phyloP scores from a whole-genome alignment of 805 yeast genomes.

The Monosporozyma aquatica region DNA sequence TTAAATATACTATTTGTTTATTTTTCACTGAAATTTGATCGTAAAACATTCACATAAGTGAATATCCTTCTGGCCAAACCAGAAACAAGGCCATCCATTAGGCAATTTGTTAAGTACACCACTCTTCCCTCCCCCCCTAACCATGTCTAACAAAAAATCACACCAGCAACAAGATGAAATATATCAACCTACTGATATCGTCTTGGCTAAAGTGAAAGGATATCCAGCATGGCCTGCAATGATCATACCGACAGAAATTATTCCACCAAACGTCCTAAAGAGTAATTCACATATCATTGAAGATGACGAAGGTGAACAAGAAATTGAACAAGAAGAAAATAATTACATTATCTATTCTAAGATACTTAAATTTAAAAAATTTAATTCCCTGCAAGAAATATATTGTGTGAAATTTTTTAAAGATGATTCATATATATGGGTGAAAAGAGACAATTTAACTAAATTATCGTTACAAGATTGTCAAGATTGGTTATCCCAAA shows the following conservation, averaged over 20 bases:
- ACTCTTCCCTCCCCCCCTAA: too few relatives aligned
- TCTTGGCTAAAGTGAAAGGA: constrained; percentile 76
- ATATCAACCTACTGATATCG: constrained; percentile 42
- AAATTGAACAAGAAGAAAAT: constrained; percentile 5
- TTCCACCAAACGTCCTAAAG: constrained; percentile 48
- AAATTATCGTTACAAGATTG: constrained; percentile 18
- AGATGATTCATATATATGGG: constrained; percentile 31
- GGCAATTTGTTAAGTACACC: too few relatives aligned
- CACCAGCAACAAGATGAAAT: neutral
- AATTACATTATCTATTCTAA: constrained; percentile 21
- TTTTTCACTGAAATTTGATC: too few relatives aligned
- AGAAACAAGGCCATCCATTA: too few relatives aligned
- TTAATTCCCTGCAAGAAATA: constrained; percentile 9
- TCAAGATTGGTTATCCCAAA: constrained; percentile 30
- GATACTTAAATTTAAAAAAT: constrained; percentile 20
- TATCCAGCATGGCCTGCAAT: constrained; percentile 90
- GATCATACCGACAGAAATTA: constrained; percentile 50
- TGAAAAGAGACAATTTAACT: constrained; percentile 20
- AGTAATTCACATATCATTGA: constrained; percentile 12
- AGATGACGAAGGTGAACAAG: constrained; percentile 8
- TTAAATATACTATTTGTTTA: too few relatives aligned
- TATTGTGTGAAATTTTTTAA: constrained; percentile 30
- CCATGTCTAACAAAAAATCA: too few relatives aligned
- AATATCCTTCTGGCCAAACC: too few relatives aligned
- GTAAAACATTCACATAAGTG: too few relatives aligned